A percentile compares a stretch with the other conserved stretches of the same genome.
These are phyloP conservation scores for Cordia subcordata DNA, from an alignment of 257 asterid genomes.

Conservation along the genomic window DNA sequence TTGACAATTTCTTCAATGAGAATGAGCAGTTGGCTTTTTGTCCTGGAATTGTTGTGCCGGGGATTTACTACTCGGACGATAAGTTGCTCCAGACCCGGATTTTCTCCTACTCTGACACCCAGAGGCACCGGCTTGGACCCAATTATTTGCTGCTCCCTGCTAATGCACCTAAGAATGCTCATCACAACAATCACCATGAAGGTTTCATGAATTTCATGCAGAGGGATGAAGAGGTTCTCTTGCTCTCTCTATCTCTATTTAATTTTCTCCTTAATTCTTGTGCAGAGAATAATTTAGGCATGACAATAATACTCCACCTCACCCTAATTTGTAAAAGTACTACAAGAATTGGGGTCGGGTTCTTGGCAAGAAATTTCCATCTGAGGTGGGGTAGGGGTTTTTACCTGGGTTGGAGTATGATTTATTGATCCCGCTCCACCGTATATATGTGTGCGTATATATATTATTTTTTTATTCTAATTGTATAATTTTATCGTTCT, in stretches of 20 bases:
- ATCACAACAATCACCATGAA: conserved; percentile 34
- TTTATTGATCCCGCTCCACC: too few species aligned
- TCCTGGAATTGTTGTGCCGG: conserved; percentile 34
- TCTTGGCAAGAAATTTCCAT: too few species aligned
- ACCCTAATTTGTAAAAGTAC: too few species aligned
- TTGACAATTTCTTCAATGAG: conserved; percentile 34
- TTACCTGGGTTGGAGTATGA: too few species aligned
- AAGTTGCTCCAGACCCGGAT: conserved; percentile 34
- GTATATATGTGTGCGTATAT: too few species aligned
- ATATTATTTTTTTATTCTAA: too few species aligned
- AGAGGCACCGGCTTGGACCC: conserved; percentile 37
- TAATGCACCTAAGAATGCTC: conserved; percentile 34
- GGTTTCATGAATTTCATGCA: conserved; percentile 42
- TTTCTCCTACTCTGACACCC: conserved; percentile 35
- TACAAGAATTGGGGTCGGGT: too few species aligned
- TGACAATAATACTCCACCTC: too few species aligned
- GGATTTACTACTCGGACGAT: conserved; percentile 29
- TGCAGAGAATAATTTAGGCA: too few species aligned
- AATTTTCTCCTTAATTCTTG: too few species aligned
- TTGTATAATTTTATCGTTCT: too few species aligned
- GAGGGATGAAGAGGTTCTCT: conserved; percentile 31
- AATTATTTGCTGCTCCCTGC: conserved; percentile 36
- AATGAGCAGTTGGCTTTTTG: conserved; percentile 39
- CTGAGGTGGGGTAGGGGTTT: too few species aligned
- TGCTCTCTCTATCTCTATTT: conserved; percentile 11